These are phyloP conservation scores for Pythium insidiosum DNA, from an alignment of 352 stramenopile species.

Conservation along the genomic window DNA sequence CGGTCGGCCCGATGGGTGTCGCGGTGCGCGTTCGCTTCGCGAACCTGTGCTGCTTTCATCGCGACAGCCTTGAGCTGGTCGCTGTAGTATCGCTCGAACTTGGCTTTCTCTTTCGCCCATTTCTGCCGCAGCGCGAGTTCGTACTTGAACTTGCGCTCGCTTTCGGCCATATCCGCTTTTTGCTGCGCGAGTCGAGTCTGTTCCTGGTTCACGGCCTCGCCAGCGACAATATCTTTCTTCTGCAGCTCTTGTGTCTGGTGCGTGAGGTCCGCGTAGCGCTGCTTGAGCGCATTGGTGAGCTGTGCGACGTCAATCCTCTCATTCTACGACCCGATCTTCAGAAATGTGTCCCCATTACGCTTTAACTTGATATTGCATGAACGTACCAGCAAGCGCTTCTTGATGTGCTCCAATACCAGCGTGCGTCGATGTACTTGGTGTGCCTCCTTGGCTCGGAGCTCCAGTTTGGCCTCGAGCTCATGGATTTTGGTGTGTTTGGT, in stretches of 20 bases:
- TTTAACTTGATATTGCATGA: not conserved
- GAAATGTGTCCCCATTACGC: not conserved
- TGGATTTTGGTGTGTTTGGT: slow-evolving; percentile 81
- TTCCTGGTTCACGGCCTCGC: slow-evolving; percentile 61
- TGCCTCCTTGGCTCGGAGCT: slow-evolving; percentile 44
- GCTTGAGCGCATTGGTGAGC: slow-evolving; percentile 58
- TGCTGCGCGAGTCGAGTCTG: slow-evolving; percentile 58
- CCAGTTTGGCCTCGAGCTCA: slow-evolving; percentile 56
- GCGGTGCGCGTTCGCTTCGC: not conserved
- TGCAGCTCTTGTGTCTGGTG: slow-evolving; percentile 70
- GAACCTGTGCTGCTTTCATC: slow-evolving; percentile 1
- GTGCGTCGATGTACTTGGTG: slow-evolving; percentile 52
- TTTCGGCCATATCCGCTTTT: slow-evolving; percentile 58
- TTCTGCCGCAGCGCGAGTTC: slow-evolving; percentile 68
- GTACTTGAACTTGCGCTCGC: slow-evolving; percentile 48
- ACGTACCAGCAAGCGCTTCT: slow-evolving; percentile 50
- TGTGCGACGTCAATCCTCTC: slow-evolving; percentile 43
- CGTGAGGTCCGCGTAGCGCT: slow-evolving; percentile 41
- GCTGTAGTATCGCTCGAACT: slow-evolving; percentile 83
- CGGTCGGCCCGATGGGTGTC: not conserved
- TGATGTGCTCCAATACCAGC: slow-evolving; percentile 76
- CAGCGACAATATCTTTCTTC: slow-evolving; percentile 65
- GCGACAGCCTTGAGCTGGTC: slow-evolving; percentile 38
- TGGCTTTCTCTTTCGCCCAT: slow-evolving; percentile 70
- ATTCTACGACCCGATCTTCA: slow-evolving; percentile 10